These are phyloP conservation scores for Paramecium sonneborni DNA, from an alignment of 73 alveolate genomes.

Conservation along the genomic window DNA sequence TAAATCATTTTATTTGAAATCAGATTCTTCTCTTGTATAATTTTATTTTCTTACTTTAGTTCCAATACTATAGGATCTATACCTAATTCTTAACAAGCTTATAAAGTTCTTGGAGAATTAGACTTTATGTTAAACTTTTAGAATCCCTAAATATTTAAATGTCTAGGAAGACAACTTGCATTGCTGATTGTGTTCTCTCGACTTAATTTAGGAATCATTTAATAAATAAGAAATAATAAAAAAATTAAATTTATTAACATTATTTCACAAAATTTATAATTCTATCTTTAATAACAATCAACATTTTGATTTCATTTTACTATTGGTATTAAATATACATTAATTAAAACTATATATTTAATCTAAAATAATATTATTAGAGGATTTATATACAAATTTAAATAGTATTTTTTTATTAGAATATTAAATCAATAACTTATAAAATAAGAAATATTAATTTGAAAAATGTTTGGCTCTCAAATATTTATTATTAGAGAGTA, in stretches of 20 bases:
- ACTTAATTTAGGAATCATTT: background rate
- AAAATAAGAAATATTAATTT: no score
- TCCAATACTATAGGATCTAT: background rate
- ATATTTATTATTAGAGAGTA: no score
- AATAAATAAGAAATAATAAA: background rate
- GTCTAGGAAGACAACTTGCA: background rate
- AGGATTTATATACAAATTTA: no score
- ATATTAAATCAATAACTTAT: no score
- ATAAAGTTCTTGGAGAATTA: conserved; percentile 45
- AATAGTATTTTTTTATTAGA: no score
- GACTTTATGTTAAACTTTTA: background rate
- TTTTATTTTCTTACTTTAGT: background rate
- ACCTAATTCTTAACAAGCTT: conserved; percentile 43
- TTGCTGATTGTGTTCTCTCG: background rate
- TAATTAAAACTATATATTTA: no score
- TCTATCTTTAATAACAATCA: background rate
- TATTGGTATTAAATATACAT: no score
- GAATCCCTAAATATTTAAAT: background rate
- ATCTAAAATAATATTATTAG: no score
- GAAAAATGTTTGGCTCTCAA: no score
- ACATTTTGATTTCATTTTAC: background rate
- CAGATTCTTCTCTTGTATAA: background rate
- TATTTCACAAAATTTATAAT: background rate
- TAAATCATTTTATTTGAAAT: conserved; percentile 12
- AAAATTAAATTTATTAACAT: background rate